Conservation (phyloP, 2,329 filamentous ascomycete genomes). For the Rutstroemia sp. region DNA sequence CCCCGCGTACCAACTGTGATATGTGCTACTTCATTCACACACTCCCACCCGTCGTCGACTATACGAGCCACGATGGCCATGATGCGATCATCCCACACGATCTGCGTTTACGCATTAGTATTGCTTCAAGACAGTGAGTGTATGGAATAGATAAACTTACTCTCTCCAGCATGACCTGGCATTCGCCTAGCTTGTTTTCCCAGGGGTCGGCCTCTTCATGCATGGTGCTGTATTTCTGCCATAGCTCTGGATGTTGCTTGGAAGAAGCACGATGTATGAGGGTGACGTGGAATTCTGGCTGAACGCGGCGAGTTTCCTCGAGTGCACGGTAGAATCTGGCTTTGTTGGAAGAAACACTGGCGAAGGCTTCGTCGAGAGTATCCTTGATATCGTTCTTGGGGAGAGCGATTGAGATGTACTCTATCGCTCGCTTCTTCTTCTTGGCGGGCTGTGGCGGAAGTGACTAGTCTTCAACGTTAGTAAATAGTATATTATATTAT, state of each 20-base stretch:
- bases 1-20: constrained; percentile 82
- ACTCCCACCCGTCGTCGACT: constrained; percentile 56
- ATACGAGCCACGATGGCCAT: constrained; percentile 89
- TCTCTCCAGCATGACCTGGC: constrained; percentile 56
- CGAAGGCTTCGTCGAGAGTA: constrained; percentile 66
- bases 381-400: constrained; percentile 42
- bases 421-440: constrained; percentile 46
- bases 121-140: not conserved
- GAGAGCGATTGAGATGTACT: constrained; percentile 58
- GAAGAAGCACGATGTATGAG: constrained; percentile 72
- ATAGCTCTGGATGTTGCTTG: constrained; percentile 58
- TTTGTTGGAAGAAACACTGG: constrained; percentile 40
- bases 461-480: not conserved
- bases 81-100: constrained; percentile 78
- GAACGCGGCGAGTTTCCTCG: constrained; percentile 65
- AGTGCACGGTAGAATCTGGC: constrained; percentile 70
- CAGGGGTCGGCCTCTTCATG: constrained; percentile 33
- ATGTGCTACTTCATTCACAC: constrained; percentile 72
- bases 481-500: not conserved
- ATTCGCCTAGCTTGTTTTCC: constrained; percentile 49
- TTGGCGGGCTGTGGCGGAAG: constrained; percentile 30
- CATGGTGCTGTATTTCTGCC: constrained; percentile 63
- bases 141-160: constrained; percentile 30
- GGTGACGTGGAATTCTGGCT: constrained; percentile 87
- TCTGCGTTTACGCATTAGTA: constrained; percentile 27